Conservation (phyloP, 164 flowering plant genomes). For the Nymphaea thermarum region DNA sequence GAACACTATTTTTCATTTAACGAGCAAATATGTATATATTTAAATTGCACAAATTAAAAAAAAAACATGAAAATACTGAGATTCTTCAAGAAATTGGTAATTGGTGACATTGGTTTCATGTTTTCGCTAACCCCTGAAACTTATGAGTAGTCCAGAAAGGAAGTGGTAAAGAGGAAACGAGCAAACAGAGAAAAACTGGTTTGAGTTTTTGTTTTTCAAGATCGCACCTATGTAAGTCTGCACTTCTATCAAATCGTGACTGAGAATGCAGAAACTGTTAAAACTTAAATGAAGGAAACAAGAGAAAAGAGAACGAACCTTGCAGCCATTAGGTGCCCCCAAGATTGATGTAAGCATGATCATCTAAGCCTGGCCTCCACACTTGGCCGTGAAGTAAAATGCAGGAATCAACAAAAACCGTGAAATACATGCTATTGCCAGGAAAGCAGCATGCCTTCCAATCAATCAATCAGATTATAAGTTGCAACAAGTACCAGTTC, state of each 20-base stretch:
- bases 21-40: too few species aligned
- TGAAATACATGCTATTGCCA: slow-evolving; percentile 23
- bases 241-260: background rate
- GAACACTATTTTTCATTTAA: too few species aligned
- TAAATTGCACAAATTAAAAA: too few species aligned
- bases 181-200: background rate
- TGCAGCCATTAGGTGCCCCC: slow-evolving; percentile 69
- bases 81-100: too few species aligned
- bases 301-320: slow-evolving; percentile 20
- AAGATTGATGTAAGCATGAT: slow-evolving; percentile 38
- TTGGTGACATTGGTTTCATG: too few species aligned
- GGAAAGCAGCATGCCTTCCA: slow-evolving; percentile 37
- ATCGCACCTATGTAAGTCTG: background rate
- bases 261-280: too few species aligned
- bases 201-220: background rate
- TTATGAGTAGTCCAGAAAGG: too few species aligned
- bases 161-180: too few species aligned
- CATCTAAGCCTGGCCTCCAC: slow-evolving; percentile 65
- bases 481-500: slow-evolving; percentile 39
- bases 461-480: slow-evolving; percentile 46
- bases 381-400: slow-evolving; percentile 51
- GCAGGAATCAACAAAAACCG: slow-evolving; percentile 45
- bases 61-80: too few species aligned
- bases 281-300: too few species aligned
- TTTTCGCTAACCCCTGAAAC: too few species aligned